Evolutionary conservation across 257 asterid species (phyloP).

Genomic region (Oldenlandia corymbosa): DNA sequence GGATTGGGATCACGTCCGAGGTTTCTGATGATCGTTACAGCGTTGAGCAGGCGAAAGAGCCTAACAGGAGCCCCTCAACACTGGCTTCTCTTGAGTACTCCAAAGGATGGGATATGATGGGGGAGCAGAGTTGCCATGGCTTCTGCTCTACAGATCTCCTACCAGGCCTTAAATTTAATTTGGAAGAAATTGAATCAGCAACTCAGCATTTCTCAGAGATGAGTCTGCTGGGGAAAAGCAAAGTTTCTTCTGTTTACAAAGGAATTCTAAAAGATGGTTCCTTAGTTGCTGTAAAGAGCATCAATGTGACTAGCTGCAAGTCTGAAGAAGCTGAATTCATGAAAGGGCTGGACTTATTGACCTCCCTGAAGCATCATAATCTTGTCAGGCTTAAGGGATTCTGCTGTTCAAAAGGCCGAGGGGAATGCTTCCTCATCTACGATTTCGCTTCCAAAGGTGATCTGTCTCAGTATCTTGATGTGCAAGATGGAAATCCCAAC

Average conservation of each 20-base stretch:
- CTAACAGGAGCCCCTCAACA: constrained; percentile 52
- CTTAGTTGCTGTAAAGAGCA: constrained; percentile 61
- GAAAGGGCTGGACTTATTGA: constrained; percentile 68
- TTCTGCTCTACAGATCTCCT: constrained; percentile 26
- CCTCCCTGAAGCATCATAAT: constrained; percentile 64
- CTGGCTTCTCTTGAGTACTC: constrained; percentile 44
- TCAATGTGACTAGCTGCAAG: constrained; percentile 70
- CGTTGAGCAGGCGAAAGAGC: constrained; percentile 36
- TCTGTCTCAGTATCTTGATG: constrained; percentile 59
- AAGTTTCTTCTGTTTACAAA: constrained; percentile 64
- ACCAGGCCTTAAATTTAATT: constrained; percentile 48
- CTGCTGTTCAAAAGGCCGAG: constrained; percentile 83
- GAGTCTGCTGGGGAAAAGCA: constrained; percentile 74
- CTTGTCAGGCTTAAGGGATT: constrained; percentile 73
- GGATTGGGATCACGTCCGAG: constrained; percentile 54
- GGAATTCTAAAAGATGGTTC: constrained; percentile 85
- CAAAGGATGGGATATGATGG: constrained; percentile 38
- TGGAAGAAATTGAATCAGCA: constrained; percentile 91
- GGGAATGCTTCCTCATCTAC: constrained; percentile 76
- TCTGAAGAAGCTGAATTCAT: constrained; percentile 69
- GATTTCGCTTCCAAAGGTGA: constrained; percentile 68
- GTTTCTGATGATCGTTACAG: constrained; percentile 43
- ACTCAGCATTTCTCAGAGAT: constrained; percentile 83
- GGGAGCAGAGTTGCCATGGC: constrained; percentile 33
- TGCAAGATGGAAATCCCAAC: constrained; percentile 25